phyloP scores from a whole-genome alignment of 495 filamentous ascomycete genomes.

The Amorphotheca resinae region DNA sequence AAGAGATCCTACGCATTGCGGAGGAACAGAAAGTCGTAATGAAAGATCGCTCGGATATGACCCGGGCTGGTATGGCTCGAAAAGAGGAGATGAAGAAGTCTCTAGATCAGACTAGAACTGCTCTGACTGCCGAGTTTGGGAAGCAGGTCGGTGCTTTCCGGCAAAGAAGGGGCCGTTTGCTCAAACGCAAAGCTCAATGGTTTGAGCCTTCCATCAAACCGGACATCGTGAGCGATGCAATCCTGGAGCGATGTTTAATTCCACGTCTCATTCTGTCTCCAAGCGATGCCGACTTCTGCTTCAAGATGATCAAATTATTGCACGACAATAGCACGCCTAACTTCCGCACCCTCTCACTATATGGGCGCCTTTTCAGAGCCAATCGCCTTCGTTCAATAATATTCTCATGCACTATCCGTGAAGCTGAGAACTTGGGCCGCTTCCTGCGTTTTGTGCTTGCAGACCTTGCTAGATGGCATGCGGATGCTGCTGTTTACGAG shows the following conservation, averaged over 20 bases:
- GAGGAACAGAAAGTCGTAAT: slow-evolving; percentile 47
- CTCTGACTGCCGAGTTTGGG: slow-evolving; percentile 58
- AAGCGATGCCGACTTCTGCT: slow-evolving; percentile 75
- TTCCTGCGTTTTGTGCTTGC: slow-evolving; percentile 65
- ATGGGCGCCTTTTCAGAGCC: slow-evolving; percentile 73
- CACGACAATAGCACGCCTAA: slow-evolving; percentile 72
- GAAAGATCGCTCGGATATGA: slow-evolving; percentile 61
- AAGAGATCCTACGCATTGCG: slow-evolving; percentile 51
- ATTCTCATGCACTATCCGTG: slow-evolving; percentile 74
- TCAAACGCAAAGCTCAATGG: slow-evolving; percentile 70
- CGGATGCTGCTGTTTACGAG: slow-evolving; percentile 60
- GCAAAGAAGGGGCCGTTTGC: slow-evolving; percentile 48
- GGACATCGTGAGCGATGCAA: slow-evolving; percentile 54
- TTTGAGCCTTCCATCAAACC: slow-evolving; percentile 52
- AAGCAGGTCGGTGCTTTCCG: slow-evolving; percentile 50
- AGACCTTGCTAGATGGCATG: slow-evolving; percentile 75
- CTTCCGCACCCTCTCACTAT: slow-evolving; percentile 74
- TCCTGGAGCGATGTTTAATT: slow-evolving; percentile 83
- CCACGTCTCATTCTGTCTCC: slow-evolving; percentile 76
- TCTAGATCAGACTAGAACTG: slow-evolving; percentile 44
- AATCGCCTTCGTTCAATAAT: slow-evolving; percentile 68
- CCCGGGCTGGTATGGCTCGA: slow-evolving; percentile 43
- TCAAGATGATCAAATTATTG: slow-evolving; percentile 71
- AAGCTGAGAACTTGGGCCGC: slow-evolving; percentile 80
- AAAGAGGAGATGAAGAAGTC: slow-evolving; percentile 53